A percentile compares a stretch with the other conserved stretches of the same genome.
phyloP scores from a whole-genome alignment of 2,329 filamentous ascomycete genomes.

The Epichloe gansuensis region DNA sequence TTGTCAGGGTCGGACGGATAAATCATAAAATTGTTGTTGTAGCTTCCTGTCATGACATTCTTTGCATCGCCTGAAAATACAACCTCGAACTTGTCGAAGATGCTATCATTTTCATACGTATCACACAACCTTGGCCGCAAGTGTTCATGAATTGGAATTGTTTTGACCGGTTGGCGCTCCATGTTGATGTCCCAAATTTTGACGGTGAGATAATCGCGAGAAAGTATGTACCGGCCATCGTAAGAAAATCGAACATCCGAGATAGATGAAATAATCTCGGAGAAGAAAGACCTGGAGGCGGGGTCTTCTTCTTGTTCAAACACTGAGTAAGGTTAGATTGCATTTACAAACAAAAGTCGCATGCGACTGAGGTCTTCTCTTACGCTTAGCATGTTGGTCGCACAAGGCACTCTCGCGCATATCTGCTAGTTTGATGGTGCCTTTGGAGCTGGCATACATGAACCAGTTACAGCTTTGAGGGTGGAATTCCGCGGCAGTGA shows the following conservation, averaged over 20 bases:
- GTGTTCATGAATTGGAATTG: conserved; percentile 96
- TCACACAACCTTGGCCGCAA: conserved; percentile 88
- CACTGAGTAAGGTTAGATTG: conserved; percentile 41
- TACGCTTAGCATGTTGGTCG: conserved; percentile 91
- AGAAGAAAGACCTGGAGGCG: conserved; percentile 95
- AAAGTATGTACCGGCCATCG: conserved; percentile 93
- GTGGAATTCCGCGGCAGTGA: conserved; percentile 96
- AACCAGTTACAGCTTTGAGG: conserved; percentile 98
- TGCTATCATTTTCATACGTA: conserved; percentile 98
- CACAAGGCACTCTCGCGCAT: conserved; percentile 96
- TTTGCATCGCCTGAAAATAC: conserved; percentile 97
- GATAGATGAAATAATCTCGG: conserved; percentile 98
- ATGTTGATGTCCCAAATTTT: conserved; percentile 99
- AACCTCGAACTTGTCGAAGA: conserved; percentile 99
- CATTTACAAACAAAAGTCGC: not conserved
- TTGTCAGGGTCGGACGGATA: conserved; percentile 93
- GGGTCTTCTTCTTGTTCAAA: conserved; percentile 99
- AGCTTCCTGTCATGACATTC: conserved; percentile 99
- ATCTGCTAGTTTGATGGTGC: conserved; percentile 95
- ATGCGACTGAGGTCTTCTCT: not conserved
- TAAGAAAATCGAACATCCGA: conserved; percentile 96
- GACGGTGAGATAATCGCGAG: conserved; percentile 93
- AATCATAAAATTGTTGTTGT: conserved; percentile 99
- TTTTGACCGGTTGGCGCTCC: conserved; percentile 95
- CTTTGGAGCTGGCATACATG: conserved; percentile 99